Evolutionary conservation across 345 rosid species (phyloP).

Genomic region (Reutealis trisperma): DNA sequence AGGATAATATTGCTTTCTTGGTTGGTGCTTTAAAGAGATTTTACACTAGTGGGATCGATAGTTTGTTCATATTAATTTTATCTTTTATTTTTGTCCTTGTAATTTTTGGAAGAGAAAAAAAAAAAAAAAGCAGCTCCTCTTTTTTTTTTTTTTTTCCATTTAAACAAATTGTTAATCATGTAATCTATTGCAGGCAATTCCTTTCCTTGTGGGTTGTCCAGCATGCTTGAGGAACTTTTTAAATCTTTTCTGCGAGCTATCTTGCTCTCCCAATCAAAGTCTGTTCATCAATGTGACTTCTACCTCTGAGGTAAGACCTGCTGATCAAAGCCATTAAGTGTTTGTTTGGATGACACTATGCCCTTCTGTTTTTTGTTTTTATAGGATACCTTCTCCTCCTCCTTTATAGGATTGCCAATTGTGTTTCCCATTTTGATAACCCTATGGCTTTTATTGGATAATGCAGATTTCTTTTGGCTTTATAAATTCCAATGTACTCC

Average conservation of each 20-base stretch:
- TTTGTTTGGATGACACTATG: background rate
- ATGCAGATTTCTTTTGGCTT: background rate
- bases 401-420: background rate
- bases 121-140: background rate
- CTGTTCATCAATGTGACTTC: conserved; percentile 35
- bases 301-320: conserved; percentile 21
- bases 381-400: background rate
- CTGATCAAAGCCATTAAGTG: background rate
- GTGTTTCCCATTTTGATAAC: background rate
- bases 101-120: background rate
- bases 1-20: background rate
- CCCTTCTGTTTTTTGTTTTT: background rate
- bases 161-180: background rate
- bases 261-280: conserved; percentile 31
- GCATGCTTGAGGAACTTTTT: conserved; percentile 37
- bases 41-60: background rate
- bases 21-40: background rate
- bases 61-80: background rate
- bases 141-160: background rate
- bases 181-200: conserved; percentile 21
- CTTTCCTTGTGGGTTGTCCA: conserved; percentile 35
- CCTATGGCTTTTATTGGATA: background rate
- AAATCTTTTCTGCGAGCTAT: conserved; percentile 31
- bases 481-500: background rate
- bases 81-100: background rate